Percentiles rank a stretch among this genome's conserved stretches.
Evolutionary conservation across 1,284 basidiomycete genomes (phyloP).

Genomic region (Tremellales sp.): DNA sequence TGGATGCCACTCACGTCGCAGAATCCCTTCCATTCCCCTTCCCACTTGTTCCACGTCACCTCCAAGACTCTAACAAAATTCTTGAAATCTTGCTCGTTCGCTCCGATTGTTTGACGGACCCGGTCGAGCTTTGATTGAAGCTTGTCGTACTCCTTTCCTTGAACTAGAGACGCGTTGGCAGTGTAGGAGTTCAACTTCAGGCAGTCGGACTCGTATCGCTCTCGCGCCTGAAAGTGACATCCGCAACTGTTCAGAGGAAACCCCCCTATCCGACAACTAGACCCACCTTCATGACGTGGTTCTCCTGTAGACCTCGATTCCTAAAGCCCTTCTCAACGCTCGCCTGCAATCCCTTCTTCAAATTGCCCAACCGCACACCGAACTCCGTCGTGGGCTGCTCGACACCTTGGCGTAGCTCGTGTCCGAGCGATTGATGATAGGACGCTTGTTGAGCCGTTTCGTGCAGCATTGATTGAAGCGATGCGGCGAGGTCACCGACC

Average conservation of each 20-base stretch:
- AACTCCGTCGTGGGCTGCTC: slow-evolving; percentile 66
- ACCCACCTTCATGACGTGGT: slow-evolving; percentile 66
- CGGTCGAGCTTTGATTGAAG: slow-evolving; percentile 81
- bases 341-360: slow-evolving; percentile 63
- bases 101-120: slow-evolving; percentile 80
- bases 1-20: slow-evolving; percentile 58
- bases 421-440: slow-evolving; percentile 60
- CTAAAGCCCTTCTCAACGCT: slow-evolving; percentile 84
- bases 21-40: slow-evolving; percentile 87
- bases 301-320: slow-evolving; percentile 76
- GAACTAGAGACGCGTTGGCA: slow-evolving; percentile 85
- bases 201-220: slow-evolving; percentile 93
- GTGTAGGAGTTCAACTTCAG: slow-evolving; percentile 93
- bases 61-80: slow-evolving; percentile 79
- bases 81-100: slow-evolving; percentile 85
- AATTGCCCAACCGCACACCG: slow-evolving; percentile 62
- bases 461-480: slow-evolving; percentile 68
- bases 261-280: background rate
- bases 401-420: slow-evolving; percentile 72
- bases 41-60: slow-evolving; percentile 83
- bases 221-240: slow-evolving; percentile 58
- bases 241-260: background rate
- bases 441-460: slow-evolving; percentile 76
- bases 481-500: slow-evolving; percentile 77
- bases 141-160: slow-evolving; percentile 92